Evolutionary conservation across 1,139 yeast species (phyloP).

Genomic region (Scheffersomyces titani): DNA sequence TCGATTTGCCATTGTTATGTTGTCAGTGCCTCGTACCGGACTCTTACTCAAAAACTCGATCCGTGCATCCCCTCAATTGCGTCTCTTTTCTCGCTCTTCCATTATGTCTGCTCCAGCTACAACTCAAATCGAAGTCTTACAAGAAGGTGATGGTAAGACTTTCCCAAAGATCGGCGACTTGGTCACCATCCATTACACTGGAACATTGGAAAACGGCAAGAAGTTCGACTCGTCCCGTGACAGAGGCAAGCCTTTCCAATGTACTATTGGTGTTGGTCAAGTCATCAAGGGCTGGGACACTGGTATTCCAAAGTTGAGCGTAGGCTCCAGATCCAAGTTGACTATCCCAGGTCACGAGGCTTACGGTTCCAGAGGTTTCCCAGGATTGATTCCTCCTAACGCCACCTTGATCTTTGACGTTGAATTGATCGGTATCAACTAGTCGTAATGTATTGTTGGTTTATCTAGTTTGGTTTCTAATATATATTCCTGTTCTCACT

Average conservation of each 20-base stretch:
- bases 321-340: conserved; percentile 89
- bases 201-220: conserved; percentile 91
- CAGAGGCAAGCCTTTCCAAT: conserved; percentile 93
- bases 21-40: background rate
- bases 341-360: conserved; percentile 94
- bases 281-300: conserved; percentile 97
- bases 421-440: conserved; percentile 82
- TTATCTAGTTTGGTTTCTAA: background rate
- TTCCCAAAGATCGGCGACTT: conserved; percentile 85
- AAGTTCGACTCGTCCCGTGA: conserved; percentile 93
- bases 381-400: conserved; percentile 94
- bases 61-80: background rate
- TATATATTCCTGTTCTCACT: background rate
- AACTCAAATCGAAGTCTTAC: conserved; percentile 46
- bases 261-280: conserved; percentile 92
- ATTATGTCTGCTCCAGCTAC: conserved; percentile 43
- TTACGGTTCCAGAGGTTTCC: conserved; percentile 93
- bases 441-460: conserved; percentile 11
- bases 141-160: conserved; percentile 77
- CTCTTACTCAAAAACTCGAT: background rate
- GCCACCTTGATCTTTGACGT: conserved; percentile 93
- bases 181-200: conserved; percentile 93
- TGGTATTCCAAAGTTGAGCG: conserved; percentile 85
- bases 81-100: background rate
- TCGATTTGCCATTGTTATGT: background rate